Evolutionary conservation across 768 basidiomycete species (phyloP), one percentile per base, ranked within the genome.

Genomic region (Auricularia cornea): DNA sequence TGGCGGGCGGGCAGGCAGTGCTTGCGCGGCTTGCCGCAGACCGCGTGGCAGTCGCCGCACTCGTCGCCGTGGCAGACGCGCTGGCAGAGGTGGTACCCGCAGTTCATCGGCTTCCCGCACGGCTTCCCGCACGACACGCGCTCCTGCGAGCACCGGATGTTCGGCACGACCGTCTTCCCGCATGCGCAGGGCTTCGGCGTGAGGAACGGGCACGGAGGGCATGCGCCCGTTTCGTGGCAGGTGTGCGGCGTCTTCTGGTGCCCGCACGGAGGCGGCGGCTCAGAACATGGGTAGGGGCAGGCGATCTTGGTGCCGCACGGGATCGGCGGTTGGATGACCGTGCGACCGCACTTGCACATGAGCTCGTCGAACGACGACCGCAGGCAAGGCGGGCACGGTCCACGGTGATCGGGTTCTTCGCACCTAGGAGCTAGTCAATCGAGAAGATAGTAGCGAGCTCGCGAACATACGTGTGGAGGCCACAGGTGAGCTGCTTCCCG

Each of bases 351-450:
- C 59, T 82, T 75, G 71, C 96, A 98, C 11, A 88, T 73, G 62
- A 94, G 75, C 84, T 99, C 97, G 48, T 98, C 94, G 68, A 95
- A 99, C 1, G 88, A 88, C 54, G 93, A 93, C 72, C 87, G 82
- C 60, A 96, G 77, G 74, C 97, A 99, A 26, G 87, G 81, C 1
- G 83, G 86, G 72, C 97, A 99, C 0, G 81, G 74, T 0, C 93
- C 92, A 63, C 79, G 83, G 73, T 99, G 96, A 71, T 98, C 96
- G 44, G 79, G 77, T 69, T 81, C 80, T 64, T 89, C 85, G 71
- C 96, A 99, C 29, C 60, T 54, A 60, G 67, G 26, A 5, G 14
- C 32, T 11, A 8, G 52, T 29, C 8, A 54, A 23, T 23, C 28
- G 28, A 56, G 23, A 4, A 23, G 3, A 11, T 20, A 64, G 20